Evolutionary conservation across 768 basidiomycete species (phyloP), one percentile per base, ranked within the genome.

Genomic region (Postia placenta): DNA sequence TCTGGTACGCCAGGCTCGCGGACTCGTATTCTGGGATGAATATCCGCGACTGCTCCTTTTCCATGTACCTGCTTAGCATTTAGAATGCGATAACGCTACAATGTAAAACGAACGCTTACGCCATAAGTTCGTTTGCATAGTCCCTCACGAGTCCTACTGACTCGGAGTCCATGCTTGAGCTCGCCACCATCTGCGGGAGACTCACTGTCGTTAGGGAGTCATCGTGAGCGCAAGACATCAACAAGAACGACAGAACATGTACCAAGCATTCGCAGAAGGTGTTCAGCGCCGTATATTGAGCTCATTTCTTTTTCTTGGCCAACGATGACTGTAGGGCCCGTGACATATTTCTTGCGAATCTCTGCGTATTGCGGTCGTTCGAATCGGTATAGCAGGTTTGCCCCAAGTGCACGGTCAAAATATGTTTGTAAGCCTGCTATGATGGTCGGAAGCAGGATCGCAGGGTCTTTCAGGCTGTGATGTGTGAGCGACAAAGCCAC

Each of bases 351-450:
- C 59, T 84, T 82, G 38, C 87, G 78, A 20, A 90, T 76, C 42
- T 85, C 81, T 4, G 85, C 83, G 54, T 95, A 97, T 64, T 98
- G 94, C 5, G 82, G 81, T n/a, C 95, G 80, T 65, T 99, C 95
- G 56, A 95, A 93, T 17, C 92, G 85, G 62, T 98, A 99, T 3
- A 98, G 75, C 23, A 99, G 76, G 65, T 90, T 93, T 49, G 86
- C 81, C 4, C 95, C 88, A 1, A 91, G 76, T 0, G 92, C 85
- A 26, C 90, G 87, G 66, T 99, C 92, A 62, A 99, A 99, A 70
- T 99, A 98, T 39, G 87, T 76, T 43, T 83, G 79, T 11, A 98
- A 74, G 1, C 95, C 95, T 1, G 87, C 80, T 37, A 91, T 72
- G 48, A 96, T 83, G 4, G 92, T 94, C 15, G 85, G 81, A 6